Evolutionary conservation across 208 protist genomes (phyloP), one percentile per base, ranked within the genome.

Genomic region (Acanthamoeba divionensis): DNA sequence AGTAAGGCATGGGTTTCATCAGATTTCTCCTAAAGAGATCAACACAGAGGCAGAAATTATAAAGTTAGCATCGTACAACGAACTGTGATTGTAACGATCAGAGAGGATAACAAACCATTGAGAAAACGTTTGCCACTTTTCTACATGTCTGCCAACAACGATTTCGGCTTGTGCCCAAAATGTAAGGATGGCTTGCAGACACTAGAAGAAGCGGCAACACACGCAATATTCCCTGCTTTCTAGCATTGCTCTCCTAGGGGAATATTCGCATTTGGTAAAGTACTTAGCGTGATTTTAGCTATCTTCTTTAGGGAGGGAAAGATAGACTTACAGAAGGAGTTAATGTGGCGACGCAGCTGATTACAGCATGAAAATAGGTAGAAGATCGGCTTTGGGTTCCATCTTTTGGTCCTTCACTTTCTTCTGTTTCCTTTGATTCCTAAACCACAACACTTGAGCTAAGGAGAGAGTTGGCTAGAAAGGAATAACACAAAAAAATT

Each of bases 121-220:
- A 41, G 36, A 41, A 41, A 41, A 41, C 36, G 36, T 41, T 41
- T 5, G 36, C 36, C 36, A 41, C 36, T 41, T 41, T 41, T 41
- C 36, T 41, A 41, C 36, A 41, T 41, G 36, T 5, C 5, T 41
- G n/a, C 69, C 69, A 80, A 50, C 69, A 80, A 15, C 1, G n/a
- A 36, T 80, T 62, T 31, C 38, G 69, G 69, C 26, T 26, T 13
- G 69, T 62, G 24, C 47, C 26, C 2, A 80, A 50, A 33, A 80
- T 80, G 69, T 62, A 80, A n/a, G 69, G 69, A 36, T 80, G 69
- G 45, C 57, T 45, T 5, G 69, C 69, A n/a, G 57, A 31, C 5
- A 80, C 47, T 38, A 57, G 24, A 5, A 36, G 47, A 9, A 80
- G 57, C 45, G 69, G 45, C 24, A 80, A 36, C 69, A 36, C 69